A percentile compares a stretch with the other conserved stretches of the same genome.
These are phyloP conservation scores for Boletus sp. DNA, from an alignment of 768 basidiomycete species.

Conservation along the genomic window DNA sequence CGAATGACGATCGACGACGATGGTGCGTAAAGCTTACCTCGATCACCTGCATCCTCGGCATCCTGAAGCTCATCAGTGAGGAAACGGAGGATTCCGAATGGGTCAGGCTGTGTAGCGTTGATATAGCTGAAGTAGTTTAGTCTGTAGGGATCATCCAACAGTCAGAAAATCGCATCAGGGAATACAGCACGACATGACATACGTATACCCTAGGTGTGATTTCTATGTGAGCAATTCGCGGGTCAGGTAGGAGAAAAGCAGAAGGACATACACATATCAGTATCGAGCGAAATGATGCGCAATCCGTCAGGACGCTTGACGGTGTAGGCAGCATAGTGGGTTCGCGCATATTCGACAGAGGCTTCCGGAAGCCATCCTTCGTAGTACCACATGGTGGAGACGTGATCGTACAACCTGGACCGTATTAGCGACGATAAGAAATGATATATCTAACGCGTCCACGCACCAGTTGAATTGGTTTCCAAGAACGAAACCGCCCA, in stretches of 20 bases:
- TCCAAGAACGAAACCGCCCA: conserved; percentile 32
- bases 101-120: conserved; percentile 44
- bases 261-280: conserved; percentile 44
- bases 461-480: conserved; percentile 43
- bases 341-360: conserved; percentile 38
- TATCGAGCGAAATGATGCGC: conserved; percentile 50
- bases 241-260: not conserved
- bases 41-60: conserved; percentile 48
- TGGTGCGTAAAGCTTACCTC: conserved; percentile 29
- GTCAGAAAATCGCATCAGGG: not conserved
- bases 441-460: not conserved
- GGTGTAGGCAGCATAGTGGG: conserved; percentile 48
- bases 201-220: conserved; percentile 33
- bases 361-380: conserved; percentile 44
- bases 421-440: not conserved
- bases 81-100: conserved; percentile 49
- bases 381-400: conserved; percentile 45
- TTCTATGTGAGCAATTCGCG: not conserved
- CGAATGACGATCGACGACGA: not conserved
- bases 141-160: conserved; percentile 17
- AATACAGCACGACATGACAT: conserved; percentile 4
- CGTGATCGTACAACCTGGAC: conserved; percentile 48
- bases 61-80: conserved; percentile 52
- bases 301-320: conserved; percentile 44
- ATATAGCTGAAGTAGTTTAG: conserved; percentile 50